Base-by-base conservation (phyloP, 768 basidiomycete genomes). In the Lactifluus rugatus region DNA sequence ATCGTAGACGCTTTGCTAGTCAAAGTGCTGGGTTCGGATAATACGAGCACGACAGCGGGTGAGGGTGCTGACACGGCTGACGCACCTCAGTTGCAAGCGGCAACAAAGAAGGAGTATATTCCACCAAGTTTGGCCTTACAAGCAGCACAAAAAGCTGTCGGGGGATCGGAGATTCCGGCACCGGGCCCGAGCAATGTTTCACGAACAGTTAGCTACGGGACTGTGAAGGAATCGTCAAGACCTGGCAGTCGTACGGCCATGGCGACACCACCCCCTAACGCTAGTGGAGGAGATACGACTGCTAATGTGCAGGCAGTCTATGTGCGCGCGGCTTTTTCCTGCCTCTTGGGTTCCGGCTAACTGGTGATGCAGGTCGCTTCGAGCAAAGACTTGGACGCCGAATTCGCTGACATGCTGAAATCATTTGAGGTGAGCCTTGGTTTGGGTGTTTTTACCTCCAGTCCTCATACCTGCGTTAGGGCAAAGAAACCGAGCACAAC, bases 401-500 rank as follows among this genome's bases (percentile, higher is more conserved):
- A 97, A 68, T 93, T 97, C 68, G 74, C 80, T 5, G 72, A 72
- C 10, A 93, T 97, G 87, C 68, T 77, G 19, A 86, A 87, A 53
- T 73, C 78, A 32, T 98, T 96, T 66, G 89, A 91, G 73, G 91
- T 86, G 66, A 50, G 74, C 32, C 11, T 17, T 21, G 36, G 48
- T n/a, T 54, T 45, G 51, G 47, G 47, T 37, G 26, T 28, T 54
- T 3, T 31, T 50, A n/a, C 51, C 2, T 52, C 21, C 5, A 49
- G 23, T 16, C 19, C 37, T 58, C 32, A 41, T 39, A 19, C 37
- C n/a, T 17, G 25, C 19, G 36, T 2, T 61, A 93, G 87, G 96
- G 95, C n/a, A 95, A 82, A 73, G 95, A 99, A 73, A 88, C 89
- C 1, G 95, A 99, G 68, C 90, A 94, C 62, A 99, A 99, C 65